Conservation (phyloP, 176 grass and related monocot genomes). For the Tuctoria greenei region DNA sequence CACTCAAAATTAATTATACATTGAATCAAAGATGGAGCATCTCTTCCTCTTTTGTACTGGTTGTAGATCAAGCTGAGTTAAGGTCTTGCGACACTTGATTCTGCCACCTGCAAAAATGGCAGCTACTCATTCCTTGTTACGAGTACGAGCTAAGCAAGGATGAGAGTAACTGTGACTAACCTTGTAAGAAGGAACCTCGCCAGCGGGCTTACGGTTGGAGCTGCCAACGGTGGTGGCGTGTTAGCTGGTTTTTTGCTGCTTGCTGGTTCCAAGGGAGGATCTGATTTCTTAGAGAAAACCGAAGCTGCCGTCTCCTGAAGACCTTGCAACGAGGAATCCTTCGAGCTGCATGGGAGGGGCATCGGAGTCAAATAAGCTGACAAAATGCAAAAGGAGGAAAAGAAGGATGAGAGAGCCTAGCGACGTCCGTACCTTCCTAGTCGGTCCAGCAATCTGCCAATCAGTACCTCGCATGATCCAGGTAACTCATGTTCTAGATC, state of each 20-base stretch:
- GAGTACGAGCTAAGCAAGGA: neutral
- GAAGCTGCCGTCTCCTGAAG: slow-evolving; percentile 62
- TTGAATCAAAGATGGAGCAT: slow-evolving; percentile 39
- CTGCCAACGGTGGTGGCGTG: slow-evolving; percentile 45
- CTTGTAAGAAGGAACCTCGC: slow-evolving; percentile 92
- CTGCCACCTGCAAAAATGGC: slow-evolving; percentile 73
- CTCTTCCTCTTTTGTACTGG: slow-evolving; percentile 19
- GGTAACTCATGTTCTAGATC: slow-evolving; percentile 78
- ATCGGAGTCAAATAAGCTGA: slow-evolving; percentile 23
- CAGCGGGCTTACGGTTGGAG: slow-evolving; percentile 74
- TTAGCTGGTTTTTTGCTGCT: slow-evolving; percentile 57
- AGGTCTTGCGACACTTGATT: slow-evolving; percentile 95
- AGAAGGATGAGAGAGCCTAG: neutral
- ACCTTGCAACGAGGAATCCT: slow-evolving; percentile 66
- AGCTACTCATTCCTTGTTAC: slow-evolving; percentile 25
- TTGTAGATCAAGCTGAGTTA: slow-evolving; percentile 66
- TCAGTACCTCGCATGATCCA: slow-evolving; percentile 76
- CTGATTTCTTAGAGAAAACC: slow-evolving; percentile 60
- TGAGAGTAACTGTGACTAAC: slow-evolving; percentile 41
- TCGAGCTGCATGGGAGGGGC: slow-evolving; percentile 51
- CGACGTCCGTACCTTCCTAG: slow-evolving; percentile 60
- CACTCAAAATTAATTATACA: slow-evolving; percentile 81
- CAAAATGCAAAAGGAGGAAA: neutral
- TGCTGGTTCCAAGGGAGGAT: slow-evolving; percentile 31
- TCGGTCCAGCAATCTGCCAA: slow-evolving; percentile 61